Evolutionary conservation across 176 grass and related monocot genomes (phyloP).

Genomic region (Paspalum notatum): DNA sequence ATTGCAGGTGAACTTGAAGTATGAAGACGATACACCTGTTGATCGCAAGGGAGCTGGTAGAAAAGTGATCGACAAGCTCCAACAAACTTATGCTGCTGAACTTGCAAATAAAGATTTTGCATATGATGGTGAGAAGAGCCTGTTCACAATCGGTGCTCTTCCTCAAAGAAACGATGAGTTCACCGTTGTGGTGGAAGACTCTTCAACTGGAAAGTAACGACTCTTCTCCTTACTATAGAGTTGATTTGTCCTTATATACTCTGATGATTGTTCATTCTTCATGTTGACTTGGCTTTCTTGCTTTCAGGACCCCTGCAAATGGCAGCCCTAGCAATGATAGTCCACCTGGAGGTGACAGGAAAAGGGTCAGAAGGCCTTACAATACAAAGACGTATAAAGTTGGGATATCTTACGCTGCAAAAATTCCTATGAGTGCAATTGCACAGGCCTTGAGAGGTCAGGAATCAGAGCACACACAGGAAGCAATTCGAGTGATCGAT

Average conservation of each 20-base stretch:
- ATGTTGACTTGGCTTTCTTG: background rate
- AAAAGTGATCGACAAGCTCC: conserved; percentile 74
- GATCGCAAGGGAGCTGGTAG: conserved; percentile 79
- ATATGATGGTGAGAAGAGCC: conserved; percentile 88
- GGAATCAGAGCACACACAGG: conserved; percentile 76
- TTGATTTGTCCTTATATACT: conserved; percentile 3
- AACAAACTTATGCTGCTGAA: conserved; percentile 68
- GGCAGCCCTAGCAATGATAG: conserved; percentile 60
- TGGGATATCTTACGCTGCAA: conserved; percentile 62
- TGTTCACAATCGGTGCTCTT: conserved; percentile 83
- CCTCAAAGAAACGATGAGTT: conserved; percentile 78
- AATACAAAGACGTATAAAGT: conserved; percentile 81
- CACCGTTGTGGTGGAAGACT: conserved; percentile 65
- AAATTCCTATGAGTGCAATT: conserved; percentile 85
- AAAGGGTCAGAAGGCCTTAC: conserved; percentile 64
- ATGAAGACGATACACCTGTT: conserved; percentile 81
- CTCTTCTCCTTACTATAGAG: background rate
- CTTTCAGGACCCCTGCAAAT: conserved; percentile 56
- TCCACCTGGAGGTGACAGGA: conserved; percentile 59
- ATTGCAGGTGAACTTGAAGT: conserved; percentile 74
- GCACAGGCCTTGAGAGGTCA: conserved; percentile 71
- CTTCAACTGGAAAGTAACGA: conserved; percentile 72
- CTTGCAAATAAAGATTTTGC: conserved; percentile 83
- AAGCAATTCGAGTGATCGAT: conserved; percentile 85
- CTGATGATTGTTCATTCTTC: background rate